Base-by-base conservation (phyloP, 768 basidiomycete genomes). In the Leccinellum rugosiceps region DNA sequence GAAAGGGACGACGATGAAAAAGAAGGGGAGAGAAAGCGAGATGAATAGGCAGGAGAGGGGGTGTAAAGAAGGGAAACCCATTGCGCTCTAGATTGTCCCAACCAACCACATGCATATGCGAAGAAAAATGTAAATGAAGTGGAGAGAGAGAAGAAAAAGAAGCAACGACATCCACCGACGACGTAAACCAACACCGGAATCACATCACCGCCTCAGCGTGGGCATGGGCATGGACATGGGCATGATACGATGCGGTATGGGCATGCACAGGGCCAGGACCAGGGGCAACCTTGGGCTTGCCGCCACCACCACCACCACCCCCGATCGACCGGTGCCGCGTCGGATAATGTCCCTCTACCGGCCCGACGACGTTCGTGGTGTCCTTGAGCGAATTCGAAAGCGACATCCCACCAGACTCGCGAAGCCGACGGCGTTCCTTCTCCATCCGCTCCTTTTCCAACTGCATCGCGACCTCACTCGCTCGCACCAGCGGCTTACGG, bases 391-490 rank as follows among this genome's bases (percentile, higher is more conserved):
- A 68, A 38, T 52, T 62, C 43, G 64, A 53, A 2, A 59, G 23
- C 44, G 53, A 19, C 17, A 38, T 17, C 3, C 35, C 17, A 25
- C 60, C 34, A 7, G 52, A 31, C 44, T 71, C 68, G 25, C 64
- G 63, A 25, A 60, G 61, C 46, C 73, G 68, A 41, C 67, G 72
- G 23, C 67, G 64, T 55, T 73, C 60, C 58, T 67, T 65, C 68
- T 76, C 68, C 61, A 73, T 50, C 68, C 75, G 61, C 61, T 77
- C 76, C 55, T 75, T 80, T 64, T 83, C 83, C 25, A 82, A 64
- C 15, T 78, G 81, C 72, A 78, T 76, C 5, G 83, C 83, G 50
- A 76, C 80, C 38, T 76, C 76, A 56, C 82, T 84, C 10, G 83
- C 83, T 52, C 77, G 76, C 23, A 80, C 81, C 26, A 79, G 50